Base-by-base conservation (phyloP, 2,329 filamentous ascomycete genomes). In the Geosmithia morbida region DNA sequence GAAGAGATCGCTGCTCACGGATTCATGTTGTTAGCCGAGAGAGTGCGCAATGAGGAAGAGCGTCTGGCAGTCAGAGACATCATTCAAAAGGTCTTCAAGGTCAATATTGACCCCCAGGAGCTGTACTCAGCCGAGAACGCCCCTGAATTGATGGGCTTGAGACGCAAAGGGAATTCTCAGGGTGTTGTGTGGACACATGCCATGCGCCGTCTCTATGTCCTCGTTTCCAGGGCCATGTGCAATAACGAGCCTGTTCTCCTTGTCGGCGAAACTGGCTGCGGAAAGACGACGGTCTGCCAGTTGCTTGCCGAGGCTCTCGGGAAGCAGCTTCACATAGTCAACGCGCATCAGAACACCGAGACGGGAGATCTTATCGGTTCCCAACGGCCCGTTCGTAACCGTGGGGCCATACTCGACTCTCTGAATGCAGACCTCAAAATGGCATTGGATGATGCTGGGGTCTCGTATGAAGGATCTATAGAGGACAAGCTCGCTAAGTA, bases 341-440 rank as follows among this genome's bases (percentile, higher is more conserved):
- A 98, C 59, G 92, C 94, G 2, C 94, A 99, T 63, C 90, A 97
- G 55, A 99, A 98, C 54, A 89, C 92, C 0, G 94, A 99, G 62
- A 97, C 94, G 0, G 90, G 92, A 16, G 92, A 99, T 62, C 72
- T 99, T 11, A 97, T 99, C 53, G 92, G 92, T 53, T 92, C 92
- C 2, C 92, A 98, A 62, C 72, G 92, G 50, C 92, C 92, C 3
- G 78, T 97, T 19, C 77, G 94, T 52, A 97, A 97, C 60, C 79
- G 89, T 41, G 78, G 81, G 14, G 78, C 78, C 1, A 78, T 94
- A 33, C 67, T 85, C 37, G 77, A 83, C 26, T 63, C 76, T 1
- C 67, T 97, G 29, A 68, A 71, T 30, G 61, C 71, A n/a, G 79
- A 85, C 55, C 63, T 96, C 26, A 53, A 62, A 11, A 54, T 65